Evolutionary conservation across 129 eudicot genomes (phyloP).

Genomic region (Lactuca sativa): DNA sequence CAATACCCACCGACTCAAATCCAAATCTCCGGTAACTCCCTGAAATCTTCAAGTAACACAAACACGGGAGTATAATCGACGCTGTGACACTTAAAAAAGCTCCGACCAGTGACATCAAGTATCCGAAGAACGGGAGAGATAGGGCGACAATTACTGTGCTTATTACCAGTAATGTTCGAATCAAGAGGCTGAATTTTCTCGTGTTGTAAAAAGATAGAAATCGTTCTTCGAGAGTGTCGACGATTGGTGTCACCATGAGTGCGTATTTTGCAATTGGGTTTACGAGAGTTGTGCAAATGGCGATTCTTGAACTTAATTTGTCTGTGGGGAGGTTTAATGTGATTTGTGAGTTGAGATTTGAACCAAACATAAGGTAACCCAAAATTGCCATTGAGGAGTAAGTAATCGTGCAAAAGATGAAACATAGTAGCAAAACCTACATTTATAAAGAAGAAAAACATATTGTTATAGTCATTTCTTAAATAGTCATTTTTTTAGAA

Average conservation of each 20-base stretch:
- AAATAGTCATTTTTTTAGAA: too few relatives aligned
- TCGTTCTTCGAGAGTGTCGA: conserved; percentile 49
- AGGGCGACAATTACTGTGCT: conserved; percentile 77
- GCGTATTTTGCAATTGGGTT: conserved; percentile 93
- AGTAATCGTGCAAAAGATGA: conserved; percentile 60
- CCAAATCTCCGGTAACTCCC: conserved; percentile 50
- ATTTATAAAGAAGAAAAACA: conserved; percentile 4
- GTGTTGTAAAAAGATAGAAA: conserved; percentile 36
- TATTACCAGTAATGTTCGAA: conserved; percentile 56
- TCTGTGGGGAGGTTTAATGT: conserved; percentile 78
- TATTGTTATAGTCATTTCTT: background rate
- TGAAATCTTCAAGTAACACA: conserved; percentile 80
- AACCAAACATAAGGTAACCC: conserved; percentile 91
- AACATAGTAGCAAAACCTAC: conserved; percentile 84
- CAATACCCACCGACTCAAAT: conserved; percentile 39
- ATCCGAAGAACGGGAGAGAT: conserved; percentile 65
- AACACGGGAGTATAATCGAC: conserved; percentile 70
- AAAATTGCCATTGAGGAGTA: conserved; percentile 79
- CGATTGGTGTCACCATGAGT: conserved; percentile 75
- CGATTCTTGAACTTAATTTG: conserved; percentile 72
- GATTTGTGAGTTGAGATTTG: conserved; percentile 58
- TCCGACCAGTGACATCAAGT: conserved; percentile 87
- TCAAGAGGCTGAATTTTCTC: conserved; percentile 43
- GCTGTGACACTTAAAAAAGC: conserved; percentile 84
- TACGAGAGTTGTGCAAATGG: conserved; percentile 79